A percentile compares a stretch with the other conserved stretches of the same genome.
Evolutionary conservation across 2,329 filamentous ascomycete species (phyloP).

Genomic region (Neofusicoccum kwambonambiense): DNA sequence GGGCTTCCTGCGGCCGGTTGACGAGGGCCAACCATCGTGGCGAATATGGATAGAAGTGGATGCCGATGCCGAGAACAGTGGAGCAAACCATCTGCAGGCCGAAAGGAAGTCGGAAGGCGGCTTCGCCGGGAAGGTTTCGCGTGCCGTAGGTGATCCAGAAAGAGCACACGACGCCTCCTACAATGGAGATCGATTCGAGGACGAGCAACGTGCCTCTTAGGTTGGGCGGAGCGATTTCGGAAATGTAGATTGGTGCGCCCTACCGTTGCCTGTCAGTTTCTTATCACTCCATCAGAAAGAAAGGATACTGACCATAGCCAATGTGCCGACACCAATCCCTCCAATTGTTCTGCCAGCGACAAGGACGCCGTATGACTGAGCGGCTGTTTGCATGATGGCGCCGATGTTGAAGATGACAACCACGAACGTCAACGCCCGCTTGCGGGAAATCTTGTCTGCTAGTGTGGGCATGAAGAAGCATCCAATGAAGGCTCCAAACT

Average conservation of each 20-base stretch:
- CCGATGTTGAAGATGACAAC: slow-evolving; percentile 49
- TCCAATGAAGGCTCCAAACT: slow-evolving; percentile 42
- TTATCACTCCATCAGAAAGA: background rate
- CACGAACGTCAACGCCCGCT: slow-evolving; percentile 42
- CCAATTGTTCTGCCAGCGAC: slow-evolving; percentile 32
- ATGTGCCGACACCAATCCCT: slow-evolving; percentile 32
- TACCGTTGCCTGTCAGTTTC: background rate
- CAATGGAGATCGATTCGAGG: slow-evolving; percentile 43
- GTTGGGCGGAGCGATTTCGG: slow-evolving; percentile 66
- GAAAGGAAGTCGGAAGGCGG: slow-evolving; percentile 50
- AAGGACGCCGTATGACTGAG: slow-evolving; percentile 30
- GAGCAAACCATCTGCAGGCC: slow-evolving; percentile 45
- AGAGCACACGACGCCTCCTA: slow-evolving; percentile 42
- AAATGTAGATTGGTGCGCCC: slow-evolving; percentile 68
- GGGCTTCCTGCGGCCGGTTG: slow-evolving; percentile 30
- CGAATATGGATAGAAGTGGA: slow-evolving; percentile 34
- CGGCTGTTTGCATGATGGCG: slow-evolving; percentile 39
- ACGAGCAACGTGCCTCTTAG: slow-evolving; percentile 62
- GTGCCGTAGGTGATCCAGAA: slow-evolving; percentile 46
- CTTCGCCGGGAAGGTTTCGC: slow-evolving; percentile 38
- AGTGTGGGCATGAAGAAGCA: slow-evolving; percentile 36
- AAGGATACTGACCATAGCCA: slow-evolving; percentile 21
- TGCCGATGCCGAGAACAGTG: slow-evolving; percentile 30
- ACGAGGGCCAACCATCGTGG: slow-evolving; percentile 33
- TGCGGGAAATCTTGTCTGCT: slow-evolving; percentile 44